Percentiles rank a stretch among this genome's conserved stretches.
Conservation (phyloP, 192 early-diverging fungal species). For the Backusella parvicylindrica region DNA sequence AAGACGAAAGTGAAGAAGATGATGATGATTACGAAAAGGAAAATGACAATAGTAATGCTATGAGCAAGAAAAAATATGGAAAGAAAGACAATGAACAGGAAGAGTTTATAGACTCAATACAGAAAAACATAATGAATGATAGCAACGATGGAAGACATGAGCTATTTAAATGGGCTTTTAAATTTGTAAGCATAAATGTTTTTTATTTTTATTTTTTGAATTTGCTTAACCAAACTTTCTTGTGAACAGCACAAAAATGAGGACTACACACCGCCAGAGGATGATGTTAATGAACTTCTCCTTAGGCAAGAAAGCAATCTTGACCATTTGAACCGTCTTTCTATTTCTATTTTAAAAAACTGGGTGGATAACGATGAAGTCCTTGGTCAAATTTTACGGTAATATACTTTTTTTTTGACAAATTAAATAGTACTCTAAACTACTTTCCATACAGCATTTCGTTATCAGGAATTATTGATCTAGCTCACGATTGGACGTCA, state of each 20-base stretch:
- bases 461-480: neutral
- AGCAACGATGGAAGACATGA: neutral
- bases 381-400: neutral
- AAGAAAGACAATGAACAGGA: neutral
- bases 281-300: neutral
- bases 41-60: too few relatives aligned
- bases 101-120: conserved; percentile 1
- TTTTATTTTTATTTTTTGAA: neutral
- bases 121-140: neutral
- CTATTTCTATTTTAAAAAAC: neutral
- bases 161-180: neutral
- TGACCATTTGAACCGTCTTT: neutral
- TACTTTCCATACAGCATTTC: neutral
- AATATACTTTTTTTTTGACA: neutral
- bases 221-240: neutral
- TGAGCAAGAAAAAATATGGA: too few relatives aligned
- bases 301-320: neutral
- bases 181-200: neutral
- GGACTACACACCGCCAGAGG: neutral
- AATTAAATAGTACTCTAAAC: neutral
- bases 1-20: too few relatives aligned
- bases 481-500: neutral
- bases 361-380: neutral
- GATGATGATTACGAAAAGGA: too few relatives aligned
- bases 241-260: neutral